Base-by-base conservation (phyloP, 495 filamentous ascomycete genomes). In the Umbilicaria muhlenbergii region DNA sequence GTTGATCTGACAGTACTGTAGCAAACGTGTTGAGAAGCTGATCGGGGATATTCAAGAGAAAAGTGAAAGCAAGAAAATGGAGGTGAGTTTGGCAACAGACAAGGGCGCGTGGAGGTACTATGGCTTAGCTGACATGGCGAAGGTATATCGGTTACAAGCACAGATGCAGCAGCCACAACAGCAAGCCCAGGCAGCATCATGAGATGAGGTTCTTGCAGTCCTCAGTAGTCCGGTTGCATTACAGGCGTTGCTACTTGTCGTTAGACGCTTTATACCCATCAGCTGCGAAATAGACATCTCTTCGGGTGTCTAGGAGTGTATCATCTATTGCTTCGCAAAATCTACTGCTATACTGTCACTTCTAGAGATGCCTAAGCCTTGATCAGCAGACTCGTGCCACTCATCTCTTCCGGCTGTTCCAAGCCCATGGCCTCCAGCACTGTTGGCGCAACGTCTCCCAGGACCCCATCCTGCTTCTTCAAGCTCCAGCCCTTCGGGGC, bases 391-490 rank as follows among this genome's bases (percentile, higher is more conserved):
- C 74, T 93, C 52, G 64, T 61, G 34, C 91, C 89, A 36, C 80
- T 79, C 91, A 98, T 98, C 64, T 93, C 88, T 56, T 80, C 73
- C 12, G 92, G 88, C 59, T 92, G 75, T 15, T 78, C 74, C 44
- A 98, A 64, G 17, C 91, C 92, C 89, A 98, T 94, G 49, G 75
- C 77, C 31, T 77, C 83, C 35, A 98, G 69, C 41, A 98, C 57
- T 32, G 91, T 98, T 2, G 92, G 92, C 10, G 91, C 91, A 38
- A 98, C 91, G 61, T 98, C 91, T 41, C 91, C 91, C 41, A 98
- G 67, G 15, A 98, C 92, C 58, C 88, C 91, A 37, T 75, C 75
- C 39, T 54, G 58, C 68, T 87, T 84, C 70, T 85, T 83, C 56
- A 98, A 63, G 53, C 76, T 85, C 81, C 80, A 95, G 51, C 83